phyloP scores from a whole-genome alignment of 495 filamentous ascomycete genomes.

The Penicillium odoratum region DNA sequence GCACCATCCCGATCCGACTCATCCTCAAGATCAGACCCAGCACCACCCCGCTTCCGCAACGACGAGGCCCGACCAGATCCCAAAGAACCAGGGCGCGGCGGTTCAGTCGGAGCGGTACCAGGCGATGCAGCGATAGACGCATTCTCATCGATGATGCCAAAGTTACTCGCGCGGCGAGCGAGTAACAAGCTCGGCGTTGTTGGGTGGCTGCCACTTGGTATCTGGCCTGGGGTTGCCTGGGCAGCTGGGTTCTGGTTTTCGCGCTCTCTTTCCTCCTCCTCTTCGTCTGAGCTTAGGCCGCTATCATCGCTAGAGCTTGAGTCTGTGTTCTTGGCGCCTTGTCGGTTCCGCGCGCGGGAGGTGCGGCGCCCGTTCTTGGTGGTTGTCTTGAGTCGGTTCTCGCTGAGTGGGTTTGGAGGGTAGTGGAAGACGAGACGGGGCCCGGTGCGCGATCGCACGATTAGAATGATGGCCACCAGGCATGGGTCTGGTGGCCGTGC shows the following conservation, averaged over 20 bases:
- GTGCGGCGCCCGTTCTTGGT: slow-evolving; percentile 36
- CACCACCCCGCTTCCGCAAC: slow-evolving; percentile 35
- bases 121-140: slow-evolving; percentile 29
- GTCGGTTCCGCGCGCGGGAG: slow-evolving; percentile 33
- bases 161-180: slow-evolving; percentile 39
- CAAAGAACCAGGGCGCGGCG: slow-evolving; percentile 42
- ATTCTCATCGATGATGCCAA: slow-evolving; percentile 38
- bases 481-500: slow-evolving; percentile 57
- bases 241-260: slow-evolving; percentile 7
- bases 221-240: neutral
- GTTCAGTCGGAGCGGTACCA: slow-evolving; percentile 23
- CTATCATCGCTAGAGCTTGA: slow-evolving; percentile 50
- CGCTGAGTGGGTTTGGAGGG: slow-evolving; percentile 61
- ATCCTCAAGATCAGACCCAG: slow-evolving; percentile 45
- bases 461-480: slow-evolving; percentile 76
- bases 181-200: slow-evolving; percentile 23
- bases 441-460: slow-evolving; percentile 77
- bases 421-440: slow-evolving; percentile 91
- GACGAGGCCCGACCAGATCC: slow-evolving; percentile 41
- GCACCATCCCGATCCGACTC: slow-evolving; percentile 54
- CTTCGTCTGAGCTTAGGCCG: slow-evolving; percentile 49
- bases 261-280: slow-evolving; percentile 45
- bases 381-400: slow-evolving; percentile 38
- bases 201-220: neutral
- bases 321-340: slow-evolving; percentile 38